Evolutionary conservation across 192 early-diverging fungal genomes (phyloP), one percentile per base, ranked within the genome.

Genomic region (Entomortierella beljakovae): DNA sequence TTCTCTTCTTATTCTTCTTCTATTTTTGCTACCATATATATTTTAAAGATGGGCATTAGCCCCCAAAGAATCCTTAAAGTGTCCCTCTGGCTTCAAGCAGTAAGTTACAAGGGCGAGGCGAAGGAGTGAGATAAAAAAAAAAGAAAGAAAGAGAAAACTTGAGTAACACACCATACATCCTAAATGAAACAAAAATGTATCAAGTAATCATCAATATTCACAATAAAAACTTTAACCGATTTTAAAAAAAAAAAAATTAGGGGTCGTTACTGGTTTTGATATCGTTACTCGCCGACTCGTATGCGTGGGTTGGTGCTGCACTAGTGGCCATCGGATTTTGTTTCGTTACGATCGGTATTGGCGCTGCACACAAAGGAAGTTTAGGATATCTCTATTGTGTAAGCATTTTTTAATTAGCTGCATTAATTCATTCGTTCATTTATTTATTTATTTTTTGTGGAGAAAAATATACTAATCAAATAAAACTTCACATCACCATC

Each of bases 61-160:
- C 54, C 66, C 22, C 35, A 38, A 29, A 20, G 54, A 5, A 25
- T 77, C 46, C 73, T 77, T 48, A 68, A 77, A 32, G 60, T 58
- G 22, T 77, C 66, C 13, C 65, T 77, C 25, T 77, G 73, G 73
- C 48, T 77, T 3, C 73, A 77, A 34, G 66, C 61, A 10, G 73
- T 74, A 74, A 64, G 61, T 54, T 25, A 3, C n/a, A n/a, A n/a
- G n/a, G n/a, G n/a, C n/a, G n/a, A n/a, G n/a, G n/a, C n/a, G n/a
- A n/a, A n/a, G n/a, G n/a, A n/a, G n/a, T n/a, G n/a, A n/a, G n/a
- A n/a, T n/a, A n/a, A n/a, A n/a, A n/a, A n/a, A n/a, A n/a, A n/a
- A n/a, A n/a, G n/a, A n/a, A n/a, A n/a, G n/a, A n/a, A n/a, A n/a
- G n/a, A n/a, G n/a, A n/a, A n/a, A n/a, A n/a, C n/a, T n/a, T n/a